phyloP scores from a whole-genome alignment of 441 rosid species.

The Syzygium malaccense region DNA sequence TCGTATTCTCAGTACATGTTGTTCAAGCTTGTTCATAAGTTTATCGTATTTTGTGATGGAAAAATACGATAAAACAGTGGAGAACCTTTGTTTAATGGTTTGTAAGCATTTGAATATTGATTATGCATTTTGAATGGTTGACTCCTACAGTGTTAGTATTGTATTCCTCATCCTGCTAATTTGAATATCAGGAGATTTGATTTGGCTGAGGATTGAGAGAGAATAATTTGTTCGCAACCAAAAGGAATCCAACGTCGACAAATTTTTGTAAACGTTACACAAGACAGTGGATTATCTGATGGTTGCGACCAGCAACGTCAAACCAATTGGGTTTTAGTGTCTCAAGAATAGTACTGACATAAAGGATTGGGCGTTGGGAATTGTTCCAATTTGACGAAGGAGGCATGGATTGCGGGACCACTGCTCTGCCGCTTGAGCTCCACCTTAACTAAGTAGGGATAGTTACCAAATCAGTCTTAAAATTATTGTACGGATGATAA shows the following conservation, averaged over 20 bases:
- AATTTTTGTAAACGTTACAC: background rate
- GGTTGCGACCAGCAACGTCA: conserved; percentile 70
- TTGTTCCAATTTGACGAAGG: conserved; percentile 55
- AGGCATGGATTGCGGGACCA: conserved; percentile 52
- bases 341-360: conserved; percentile 62
- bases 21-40: background rate
- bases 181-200: background rate
- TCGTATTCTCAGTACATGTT: background rate
- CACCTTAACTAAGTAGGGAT: background rate
- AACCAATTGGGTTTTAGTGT: conserved; percentile 76
- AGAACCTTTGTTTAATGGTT: background rate
- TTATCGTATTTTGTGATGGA: background rate
- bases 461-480: background rate
- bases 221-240: background rate
- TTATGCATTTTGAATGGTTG: background rate
- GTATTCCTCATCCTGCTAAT: background rate
- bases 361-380: conserved; percentile 52
- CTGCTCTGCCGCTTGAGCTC: background rate
- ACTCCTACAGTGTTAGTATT: background rate
- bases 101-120: background rate
- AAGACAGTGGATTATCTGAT: conserved; percentile 70
- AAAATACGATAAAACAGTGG: background rate
- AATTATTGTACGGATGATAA: background rate
- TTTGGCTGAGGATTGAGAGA: background rate
- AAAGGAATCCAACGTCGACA: background rate